Conservation (phyloP, 805 yeast genomes). For the Vanderwaltozyma polyspora region DNA sequence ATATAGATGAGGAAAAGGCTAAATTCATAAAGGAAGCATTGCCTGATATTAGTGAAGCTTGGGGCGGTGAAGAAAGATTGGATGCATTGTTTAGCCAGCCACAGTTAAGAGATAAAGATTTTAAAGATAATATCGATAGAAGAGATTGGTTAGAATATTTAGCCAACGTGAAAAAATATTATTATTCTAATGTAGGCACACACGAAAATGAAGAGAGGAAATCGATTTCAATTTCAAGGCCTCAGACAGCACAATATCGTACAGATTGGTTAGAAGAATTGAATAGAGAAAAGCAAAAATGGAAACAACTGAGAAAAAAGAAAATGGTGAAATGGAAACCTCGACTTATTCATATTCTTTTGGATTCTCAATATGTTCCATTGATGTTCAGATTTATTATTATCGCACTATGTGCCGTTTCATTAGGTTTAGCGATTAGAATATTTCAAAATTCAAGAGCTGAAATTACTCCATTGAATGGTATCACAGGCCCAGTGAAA, state of each 20-base stretch:
- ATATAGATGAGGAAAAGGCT: constrained; percentile 8
- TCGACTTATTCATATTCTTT: constrained; percentile 43
- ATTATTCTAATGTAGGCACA: constrained; percentile 9
- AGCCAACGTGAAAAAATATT: constrained; percentile 18
- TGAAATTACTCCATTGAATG: constrained; percentile 5
- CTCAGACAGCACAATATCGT: background rate
- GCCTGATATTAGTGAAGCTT: constrained; percentile 38
- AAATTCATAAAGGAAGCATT: constrained; percentile 17
- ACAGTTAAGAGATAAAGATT: constrained; percentile 15
- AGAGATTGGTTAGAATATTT: constrained; percentile 23
- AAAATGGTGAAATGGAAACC: constrained; percentile 58
- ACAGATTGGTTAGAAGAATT: constrained; percentile 16
- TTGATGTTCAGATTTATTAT: constrained; percentile 56
- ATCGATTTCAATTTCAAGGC: background rate
- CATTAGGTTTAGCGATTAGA: constrained; percentile 61
- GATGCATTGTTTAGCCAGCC: constrained; percentile 35
- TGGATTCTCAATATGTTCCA: constrained; percentile 74
- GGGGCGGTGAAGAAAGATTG: constrained; percentile 66
- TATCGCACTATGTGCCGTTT: constrained; percentile 47
- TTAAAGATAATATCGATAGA: constrained; percentile 21
- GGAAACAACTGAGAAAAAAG: constrained; percentile 32
- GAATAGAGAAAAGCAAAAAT: constrained; percentile 18
- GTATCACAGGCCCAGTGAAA: constrained; percentile 26
- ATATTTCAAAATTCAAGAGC: constrained; percentile 35
- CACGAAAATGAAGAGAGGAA: background rate